Conservation (phyloP, 345 rosid genomes). For the Streptanthus diversifolius region DNA sequence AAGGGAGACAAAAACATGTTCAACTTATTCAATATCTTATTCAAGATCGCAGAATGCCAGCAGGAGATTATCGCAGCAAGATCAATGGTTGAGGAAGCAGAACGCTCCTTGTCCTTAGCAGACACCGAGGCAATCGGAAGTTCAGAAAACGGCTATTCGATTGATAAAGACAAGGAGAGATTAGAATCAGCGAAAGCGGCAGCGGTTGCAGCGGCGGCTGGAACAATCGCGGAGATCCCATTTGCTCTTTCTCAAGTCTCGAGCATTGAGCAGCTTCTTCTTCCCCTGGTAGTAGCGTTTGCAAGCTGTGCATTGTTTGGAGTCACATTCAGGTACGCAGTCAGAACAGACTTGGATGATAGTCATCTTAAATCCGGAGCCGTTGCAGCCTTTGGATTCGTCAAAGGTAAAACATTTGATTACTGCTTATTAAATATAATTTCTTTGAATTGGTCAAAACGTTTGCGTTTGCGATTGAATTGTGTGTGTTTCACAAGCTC, state of each 20-base stretch:
- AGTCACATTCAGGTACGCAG: conserved; percentile 70
- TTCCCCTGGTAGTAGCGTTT: conserved; percentile 53
- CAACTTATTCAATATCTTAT: conserved; percentile 4
- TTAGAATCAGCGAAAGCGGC: conserved; percentile 77
- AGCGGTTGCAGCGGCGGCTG: conserved; percentile 63
- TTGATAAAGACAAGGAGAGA: conserved; percentile 61
- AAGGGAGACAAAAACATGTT: background rate
- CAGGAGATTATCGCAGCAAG: conserved; percentile 67
- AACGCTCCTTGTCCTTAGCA: conserved; percentile 42
- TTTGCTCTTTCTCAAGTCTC: conserved; percentile 56
- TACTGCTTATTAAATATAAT: background rate
- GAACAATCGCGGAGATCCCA: conserved; percentile 65
- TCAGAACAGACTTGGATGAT: conserved; percentile 74
- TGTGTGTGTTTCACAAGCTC: background rate
- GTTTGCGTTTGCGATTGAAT: background rate
- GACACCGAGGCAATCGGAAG: conserved; percentile 6
- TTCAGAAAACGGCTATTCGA: conserved; percentile 10
- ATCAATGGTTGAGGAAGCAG: conserved; percentile 77
- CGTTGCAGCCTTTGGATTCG: conserved; percentile 70
- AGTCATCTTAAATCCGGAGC: conserved; percentile 73
- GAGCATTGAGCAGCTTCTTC: conserved; percentile 47
- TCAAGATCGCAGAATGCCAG: conserved; percentile 79
- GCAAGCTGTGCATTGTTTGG: conserved; percentile 91
- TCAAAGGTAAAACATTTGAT: conserved; percentile 52
- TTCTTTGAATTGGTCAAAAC: background rate